Evolutionary conservation across 805 yeast species (phyloP).

Genomic region (Candida nemodendra): DNA sequence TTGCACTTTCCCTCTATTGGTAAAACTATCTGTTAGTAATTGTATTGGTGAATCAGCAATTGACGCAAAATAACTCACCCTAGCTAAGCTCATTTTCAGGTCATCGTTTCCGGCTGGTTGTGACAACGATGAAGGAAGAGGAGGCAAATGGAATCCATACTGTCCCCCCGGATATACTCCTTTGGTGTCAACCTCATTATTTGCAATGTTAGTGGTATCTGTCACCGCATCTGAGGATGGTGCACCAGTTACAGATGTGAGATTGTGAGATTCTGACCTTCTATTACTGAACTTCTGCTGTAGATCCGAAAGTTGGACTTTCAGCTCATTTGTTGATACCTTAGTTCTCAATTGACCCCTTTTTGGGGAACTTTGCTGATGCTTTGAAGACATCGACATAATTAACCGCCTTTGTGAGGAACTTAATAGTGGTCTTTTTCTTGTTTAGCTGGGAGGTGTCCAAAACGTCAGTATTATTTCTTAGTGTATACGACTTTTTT

Average conservation of each 20-base stretch:
- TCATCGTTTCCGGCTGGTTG: constrained; percentile 6
- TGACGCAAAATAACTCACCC: constrained; percentile 8
- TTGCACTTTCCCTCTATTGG: constrained; percentile 15
- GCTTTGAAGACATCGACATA: constrained; percentile 6
- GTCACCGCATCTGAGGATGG: constrained; percentile 4
- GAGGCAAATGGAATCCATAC: constrained; percentile 21
- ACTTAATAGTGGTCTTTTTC: too few species aligned
- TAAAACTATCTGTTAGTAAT: constrained; percentile 6
- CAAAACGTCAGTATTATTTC: too few species aligned
- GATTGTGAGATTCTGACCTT: constrained; percentile 8
- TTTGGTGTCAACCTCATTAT: background rate
- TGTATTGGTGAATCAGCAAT: background rate
- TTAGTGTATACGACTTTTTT: too few species aligned
- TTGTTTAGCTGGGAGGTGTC: constrained; percentile 10
- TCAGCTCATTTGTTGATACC: constrained; percentile 34
- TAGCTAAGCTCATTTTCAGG: constrained; percentile 6
- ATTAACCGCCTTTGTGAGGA: too few species aligned
- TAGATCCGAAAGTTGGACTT: constrained; percentile 42
- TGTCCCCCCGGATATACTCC: background rate
- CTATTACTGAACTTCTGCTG: constrained; percentile 32
- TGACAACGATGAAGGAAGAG: constrained; percentile 3
- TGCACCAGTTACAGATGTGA: background rate
- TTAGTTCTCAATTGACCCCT: constrained; percentile 11
- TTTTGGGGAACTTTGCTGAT: constrained; percentile 6
- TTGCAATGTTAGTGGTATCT: constrained; percentile 4